Conservation (phyloP, 2,329 filamentous ascomycete genomes). For the Penicillium brevicompactum region DNA sequence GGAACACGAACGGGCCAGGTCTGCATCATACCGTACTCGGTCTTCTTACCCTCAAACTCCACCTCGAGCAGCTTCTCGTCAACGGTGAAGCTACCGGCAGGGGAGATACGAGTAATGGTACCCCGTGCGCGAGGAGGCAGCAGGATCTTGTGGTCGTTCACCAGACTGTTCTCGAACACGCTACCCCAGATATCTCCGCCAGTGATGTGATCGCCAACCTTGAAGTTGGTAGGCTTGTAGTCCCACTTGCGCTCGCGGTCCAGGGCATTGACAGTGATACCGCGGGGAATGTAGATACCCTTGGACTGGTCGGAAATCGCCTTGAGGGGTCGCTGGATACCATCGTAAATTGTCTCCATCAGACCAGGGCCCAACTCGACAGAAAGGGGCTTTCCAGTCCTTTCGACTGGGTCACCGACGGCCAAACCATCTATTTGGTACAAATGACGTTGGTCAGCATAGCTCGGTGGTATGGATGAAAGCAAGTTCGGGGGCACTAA, state of each 20-base stretch:
- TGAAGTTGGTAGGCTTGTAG: slow-evolving; percentile 79
- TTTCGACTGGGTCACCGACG: slow-evolving; percentile 87
- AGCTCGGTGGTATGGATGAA: slow-evolving; percentile 7
- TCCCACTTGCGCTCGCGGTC: slow-evolving; percentile 95
- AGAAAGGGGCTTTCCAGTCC: slow-evolving; percentile 93
- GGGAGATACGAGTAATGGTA: slow-evolving; percentile 86
- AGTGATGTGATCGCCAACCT: slow-evolving; percentile 95
- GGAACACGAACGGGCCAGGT: slow-evolving; percentile 97
- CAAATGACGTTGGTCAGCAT: slow-evolving; percentile 10
- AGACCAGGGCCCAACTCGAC: slow-evolving; percentile 96
- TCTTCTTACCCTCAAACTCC: slow-evolving; percentile 96
- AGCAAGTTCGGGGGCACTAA: slow-evolving; percentile 5
- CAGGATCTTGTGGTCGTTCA: slow-evolving; percentile 90
- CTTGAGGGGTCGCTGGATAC: slow-evolving; percentile 93
- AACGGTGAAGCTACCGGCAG: slow-evolving; percentile 91
- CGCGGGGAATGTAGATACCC: slow-evolving; percentile 97
- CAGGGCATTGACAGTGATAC: slow-evolving; percentile 83
- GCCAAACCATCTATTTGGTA: slow-evolving; percentile 73
- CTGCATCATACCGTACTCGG: slow-evolving; percentile 97
- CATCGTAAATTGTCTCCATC: slow-evolving; percentile 99
- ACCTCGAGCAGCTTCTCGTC: slow-evolving; percentile 92
- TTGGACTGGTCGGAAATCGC: slow-evolving; percentile 75
- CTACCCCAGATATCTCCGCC: slow-evolving; percentile 95
- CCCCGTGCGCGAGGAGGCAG: slow-evolving; percentile 87
- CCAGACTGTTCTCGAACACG: slow-evolving; percentile 94